phyloP scores from a whole-genome alignment of 2,329 filamentous ascomycete species.

The Lanzia echinophila region DNA sequence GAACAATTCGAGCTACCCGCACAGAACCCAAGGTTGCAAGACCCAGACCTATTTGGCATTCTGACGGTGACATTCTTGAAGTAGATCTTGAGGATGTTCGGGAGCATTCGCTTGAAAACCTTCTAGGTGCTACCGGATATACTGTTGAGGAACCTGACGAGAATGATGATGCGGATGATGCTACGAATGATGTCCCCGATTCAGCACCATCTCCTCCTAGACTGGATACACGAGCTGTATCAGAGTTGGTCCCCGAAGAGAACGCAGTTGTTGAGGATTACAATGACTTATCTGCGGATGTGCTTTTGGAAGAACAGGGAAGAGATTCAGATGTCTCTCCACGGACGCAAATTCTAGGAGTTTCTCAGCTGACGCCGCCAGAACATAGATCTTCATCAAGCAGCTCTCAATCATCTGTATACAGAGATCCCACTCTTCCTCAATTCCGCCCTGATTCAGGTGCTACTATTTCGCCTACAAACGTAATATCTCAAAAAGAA shows the following conservation, averaged over 20 bases:
- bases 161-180: neutral
- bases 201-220: neutral
- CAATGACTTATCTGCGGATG: neutral
- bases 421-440: conserved; percentile 56
- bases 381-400: conserved; percentile 12
- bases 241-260: neutral
- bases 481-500: neutral
- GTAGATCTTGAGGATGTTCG: conserved; percentile 27
- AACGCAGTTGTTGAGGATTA: neutral
- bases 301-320: neutral
- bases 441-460: conserved; percentile 56
- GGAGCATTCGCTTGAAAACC: conserved; percentile 23
- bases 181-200: neutral
- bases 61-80: conserved; percentile 17
- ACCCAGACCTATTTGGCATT: conserved; percentile 13
- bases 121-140: conserved; percentile 25
- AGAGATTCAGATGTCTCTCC: neutral
- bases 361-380: conserved; percentile 3
- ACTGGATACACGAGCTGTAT: neutral
- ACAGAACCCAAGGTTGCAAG: too few relatives aligned
- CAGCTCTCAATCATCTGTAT: neutral
- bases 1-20: too few relatives aligned
- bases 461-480: neutral
- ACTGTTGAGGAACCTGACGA: conserved; percentile 26
- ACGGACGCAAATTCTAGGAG: neutral